Conservation (phyloP, 2,329 filamentous ascomycete species). For the Penicillium sp. region DNA sequence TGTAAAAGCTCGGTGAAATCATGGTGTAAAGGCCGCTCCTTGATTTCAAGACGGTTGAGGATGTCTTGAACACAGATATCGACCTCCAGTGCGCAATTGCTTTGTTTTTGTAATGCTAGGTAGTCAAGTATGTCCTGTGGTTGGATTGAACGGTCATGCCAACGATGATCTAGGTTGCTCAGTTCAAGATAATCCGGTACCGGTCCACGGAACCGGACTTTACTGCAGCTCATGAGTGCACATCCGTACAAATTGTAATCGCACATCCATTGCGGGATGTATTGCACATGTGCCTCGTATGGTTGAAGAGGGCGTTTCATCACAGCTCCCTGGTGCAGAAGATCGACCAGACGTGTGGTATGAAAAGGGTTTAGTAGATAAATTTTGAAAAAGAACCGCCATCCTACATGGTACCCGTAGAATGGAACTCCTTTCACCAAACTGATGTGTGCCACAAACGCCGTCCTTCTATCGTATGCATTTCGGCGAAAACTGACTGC, state of each 20-base stretch:
- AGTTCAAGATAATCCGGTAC: slow-evolving; percentile 68
- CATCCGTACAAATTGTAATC: slow-evolving; percentile 98
- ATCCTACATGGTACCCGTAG: slow-evolving; percentile 93
- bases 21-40: slow-evolving; percentile 77
- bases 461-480: slow-evolving; percentile 64
- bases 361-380: slow-evolving; percentile 86
- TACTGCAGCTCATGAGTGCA: slow-evolving; percentile 73
- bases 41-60: slow-evolving; percentile 72
- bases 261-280: slow-evolving; percentile 93
- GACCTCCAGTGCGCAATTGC: slow-evolving; percentile 85
- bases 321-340: slow-evolving; percentile 83
- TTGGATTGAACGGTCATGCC: slow-evolving; percentile 75
- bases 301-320: slow-evolving; percentile 83
- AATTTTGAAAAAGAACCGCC: slow-evolving; percentile 87
- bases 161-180: slow-evolving; percentile 64
- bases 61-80: slow-evolving; percentile 90
- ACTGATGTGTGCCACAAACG: slow-evolving; percentile 85
- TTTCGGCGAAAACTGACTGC: slow-evolving; percentile 81
- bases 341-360: slow-evolving; percentile 82
- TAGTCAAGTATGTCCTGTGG: slow-evolving; percentile 61
- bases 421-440: slow-evolving; percentile 92
- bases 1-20: slow-evolving; percentile 74
- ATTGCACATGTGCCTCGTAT: slow-evolving; percentile 91
- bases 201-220: slow-evolving; percentile 70
- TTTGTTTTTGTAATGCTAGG: slow-evolving; percentile 68